Evolutionary conservation across 768 basidiomycete species (phyloP), one percentile per base, ranked within the genome.

Genomic region (Leccinellum albellum): DNA sequence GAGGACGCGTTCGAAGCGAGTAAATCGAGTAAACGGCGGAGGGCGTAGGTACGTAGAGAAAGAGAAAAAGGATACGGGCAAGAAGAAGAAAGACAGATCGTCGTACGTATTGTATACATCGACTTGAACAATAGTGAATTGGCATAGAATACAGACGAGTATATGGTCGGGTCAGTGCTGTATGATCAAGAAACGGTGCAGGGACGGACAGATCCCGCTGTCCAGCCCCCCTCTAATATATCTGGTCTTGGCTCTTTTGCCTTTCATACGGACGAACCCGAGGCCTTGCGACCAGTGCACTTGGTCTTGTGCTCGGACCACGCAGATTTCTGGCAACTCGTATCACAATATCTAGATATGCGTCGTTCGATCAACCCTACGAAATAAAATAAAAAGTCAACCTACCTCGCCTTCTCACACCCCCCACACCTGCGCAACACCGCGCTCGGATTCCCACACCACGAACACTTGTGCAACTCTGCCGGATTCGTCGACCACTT

Each of bases 1-100:
- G 88, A 88, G 47, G 83, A 84, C 50, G 79, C 75, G 2, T 67
- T 88, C 8, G 88, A 89, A 45, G 74, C 79, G 12, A 78, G 72
- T 60, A 85, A 82, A 64, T 66, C 75, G 52, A 78, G 66, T 46
- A 89, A 89, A 67, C 79, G 88, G 55, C 63, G 71, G 24, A 70
- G 62, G 54, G 50, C 47, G 14, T 70, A 63, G 61, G 57, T 54
- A 51, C 37, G 46, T 50, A 14, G 17, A 31, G 8, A 21, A 7
- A n/a, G n/a, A n/a, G n/a, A 8, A 4, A 8, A 37, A 37, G 17
- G 35, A 37, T 37, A 37, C 17, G n/a, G 3, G 1, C 35, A 37
- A 37, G 35, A 37, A 37, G 35, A 28, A 17, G 15, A 35, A 24
- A 24, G 12, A 46, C 13, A 24, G 23, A 37, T 20, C 40, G 21